Base-by-base conservation (phyloP, 441 rosid species). In the Manihot esculenta region DNA sequence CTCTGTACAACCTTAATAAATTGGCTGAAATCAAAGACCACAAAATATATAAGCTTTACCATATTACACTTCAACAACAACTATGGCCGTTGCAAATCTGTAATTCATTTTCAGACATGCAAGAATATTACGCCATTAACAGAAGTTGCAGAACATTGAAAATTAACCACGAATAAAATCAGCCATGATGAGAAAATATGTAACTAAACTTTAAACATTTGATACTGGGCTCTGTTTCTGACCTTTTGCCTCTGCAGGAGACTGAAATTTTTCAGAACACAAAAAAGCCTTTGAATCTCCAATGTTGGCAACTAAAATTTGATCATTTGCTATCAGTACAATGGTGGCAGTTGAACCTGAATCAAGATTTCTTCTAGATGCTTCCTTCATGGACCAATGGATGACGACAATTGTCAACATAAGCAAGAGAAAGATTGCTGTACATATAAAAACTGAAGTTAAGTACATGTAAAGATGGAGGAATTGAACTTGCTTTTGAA, bases 281-380 rank as follows among this genome's bases (percentile, higher is more conserved):
- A 94, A 74, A 77, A 92, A 79, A 53, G 99, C 99, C 84, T 94
- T 94, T 38, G 99, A 94, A 74, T 94, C 99, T 63, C 99, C 99
- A 73, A 94, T 72, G 72, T 88, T 94, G 70, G 97, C 97, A 69
- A 86, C 99, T 84, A 94, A 80, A 70, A 92, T 77, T 66, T 85
- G 92, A 69, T 88, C 95, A 74, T 90, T 93, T 51, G 87, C 99
- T n/a, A 87, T 82, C 50, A 94, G 80, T 69, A 86, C 85, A 75
- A 94, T 75, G 55, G 97, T 85, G 56, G 99, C 97, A 0, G 97
- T 94, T 60, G 99, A 87, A 66, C 99, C 99, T 14, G 99, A 84
- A 80, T 62, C 78, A 66, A 92, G 76, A 79, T 82, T 80, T 35
- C 76, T 80, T 70, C 81, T 77, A 64, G 83, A 86, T 72, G 99